Evolutionary conservation across 106 monocot species (phyloP).

Genomic region (Iris macrosiphon): DNA sequence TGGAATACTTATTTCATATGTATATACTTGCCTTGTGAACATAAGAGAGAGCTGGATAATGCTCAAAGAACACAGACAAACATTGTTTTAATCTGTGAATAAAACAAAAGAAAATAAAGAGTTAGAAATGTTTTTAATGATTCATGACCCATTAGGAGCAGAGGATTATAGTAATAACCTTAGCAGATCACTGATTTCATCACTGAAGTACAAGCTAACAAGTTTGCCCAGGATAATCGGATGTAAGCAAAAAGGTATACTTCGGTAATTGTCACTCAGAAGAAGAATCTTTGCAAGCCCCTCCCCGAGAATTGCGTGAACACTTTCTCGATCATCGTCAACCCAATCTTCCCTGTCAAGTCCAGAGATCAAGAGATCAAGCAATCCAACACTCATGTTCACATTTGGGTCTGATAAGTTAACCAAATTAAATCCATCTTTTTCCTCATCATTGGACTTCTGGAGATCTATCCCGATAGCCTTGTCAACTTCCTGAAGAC

Average conservation of each 20-base stretch:
- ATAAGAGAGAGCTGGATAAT: conserved; percentile 67
- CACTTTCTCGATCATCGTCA: conserved; percentile 46
- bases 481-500: conserved; percentile 61
- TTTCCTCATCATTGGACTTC: conserved; percentile 8
- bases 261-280: conserved; percentile 51
- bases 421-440: conserved; percentile 26
- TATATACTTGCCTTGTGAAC: conserved; percentile 59
- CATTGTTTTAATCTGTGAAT: conserved; percentile 77
- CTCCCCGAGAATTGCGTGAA: conserved; percentile 61
- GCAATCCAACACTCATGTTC: conserved; percentile 36
- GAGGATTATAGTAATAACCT: conserved; percentile 31
- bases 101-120: neutral
- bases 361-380: conserved; percentile 70
- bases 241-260: conserved; percentile 43
- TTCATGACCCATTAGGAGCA: neutral
- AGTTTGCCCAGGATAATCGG: conserved; percentile 54
- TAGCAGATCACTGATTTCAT: conserved; percentile 49
- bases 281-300: conserved; percentile 96
- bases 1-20: neutral
- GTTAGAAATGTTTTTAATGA: neutral
- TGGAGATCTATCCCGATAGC: conserved; percentile 35
- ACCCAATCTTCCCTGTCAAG: conserved; percentile 33
- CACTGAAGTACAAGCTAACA: conserved; percentile 57
- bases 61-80: conserved; percentile 90
- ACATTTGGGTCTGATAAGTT: conserved; percentile 35